Evolutionary conservation across 805 yeast genomes (phyloP).

Genomic region (Candida quercuum): DNA sequence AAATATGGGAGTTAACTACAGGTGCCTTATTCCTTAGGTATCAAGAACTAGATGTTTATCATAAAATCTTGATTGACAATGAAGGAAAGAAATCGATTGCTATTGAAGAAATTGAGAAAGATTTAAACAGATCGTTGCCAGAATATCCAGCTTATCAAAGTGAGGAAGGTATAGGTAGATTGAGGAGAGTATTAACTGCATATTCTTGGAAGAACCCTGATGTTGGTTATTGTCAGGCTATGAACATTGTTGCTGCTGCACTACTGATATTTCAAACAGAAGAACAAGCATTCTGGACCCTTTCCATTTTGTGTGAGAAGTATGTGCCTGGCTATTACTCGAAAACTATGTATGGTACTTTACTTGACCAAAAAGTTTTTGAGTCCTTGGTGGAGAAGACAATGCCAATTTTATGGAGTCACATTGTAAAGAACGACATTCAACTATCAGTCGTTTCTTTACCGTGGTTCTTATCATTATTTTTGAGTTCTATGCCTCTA

Average conservation of each 20-base stretch:
- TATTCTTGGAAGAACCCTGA: slow-evolving; percentile 97
- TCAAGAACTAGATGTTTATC: slow-evolving; percentile 56
- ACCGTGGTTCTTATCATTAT: slow-evolving; percentile 94
- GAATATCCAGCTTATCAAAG: slow-evolving; percentile 93
- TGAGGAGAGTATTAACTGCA: slow-evolving; percentile 85
- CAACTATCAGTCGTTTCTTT: slow-evolving; percentile 89
- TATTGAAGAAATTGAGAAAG: slow-evolving; percentile 94
- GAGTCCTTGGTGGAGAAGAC: slow-evolving; percentile 86
- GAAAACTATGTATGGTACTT: slow-evolving; percentile 94
- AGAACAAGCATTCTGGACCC: slow-evolving; percentile 96
- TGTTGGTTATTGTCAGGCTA: slow-evolving; percentile 97
- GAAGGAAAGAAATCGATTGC: slow-evolving; percentile 69
- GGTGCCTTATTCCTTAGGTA: slow-evolving; percentile 80
- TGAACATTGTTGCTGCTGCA: slow-evolving; percentile 90
- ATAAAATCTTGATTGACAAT: slow-evolving; percentile 51
- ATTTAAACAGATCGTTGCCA: slow-evolving; percentile 88
- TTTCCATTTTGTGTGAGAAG: slow-evolving; percentile 73
- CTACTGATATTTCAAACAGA: slow-evolving; percentile 82
- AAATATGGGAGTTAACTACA: slow-evolving; percentile 87
- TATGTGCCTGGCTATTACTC: slow-evolving; percentile 95
- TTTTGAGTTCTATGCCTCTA: slow-evolving; percentile 89
- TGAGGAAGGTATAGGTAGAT: slow-evolving; percentile 75
- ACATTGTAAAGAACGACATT: slow-evolving; percentile 71
- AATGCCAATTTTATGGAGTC: slow-evolving; percentile 85
- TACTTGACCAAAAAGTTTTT: slow-evolving; percentile 89